Base-by-base conservation (phyloP, 2,329 filamentous ascomycete genomes). In the Curvularia sp. region DNA sequence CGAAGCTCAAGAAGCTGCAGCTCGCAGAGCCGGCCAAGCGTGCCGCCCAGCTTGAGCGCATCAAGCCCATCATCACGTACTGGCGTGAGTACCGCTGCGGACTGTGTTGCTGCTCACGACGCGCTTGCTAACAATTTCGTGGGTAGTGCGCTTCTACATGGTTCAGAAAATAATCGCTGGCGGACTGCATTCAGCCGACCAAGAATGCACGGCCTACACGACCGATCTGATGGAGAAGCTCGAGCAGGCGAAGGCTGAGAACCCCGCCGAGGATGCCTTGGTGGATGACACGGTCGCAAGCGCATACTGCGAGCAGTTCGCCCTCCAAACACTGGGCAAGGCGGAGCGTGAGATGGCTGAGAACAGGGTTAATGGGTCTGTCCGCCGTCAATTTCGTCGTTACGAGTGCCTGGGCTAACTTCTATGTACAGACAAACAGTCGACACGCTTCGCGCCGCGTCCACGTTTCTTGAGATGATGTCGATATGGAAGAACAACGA, bases 241-340 rank as follows among this genome's bases (percentile, higher is more conserved):
- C 66, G 95, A 99, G 79, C 82, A 87, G 84, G 89, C 86, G 63
- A 95, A 95, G 81, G 81, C 81, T 10, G 86, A 90, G 57, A 88
- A 94, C 71, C 83, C 88, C 9, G 84, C 86, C 48, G 91, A 98
- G 71, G 92, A 96, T 73, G 90, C 93, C 15, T 88, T 98, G 53
- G 83, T 86, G 5, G 94, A 98, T 77, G 93, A 97, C 68, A 81
- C 88, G 1, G 92, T 90, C 4, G 94, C 92, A 1, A 92, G 93
- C 77, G 93, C 92, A 53, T 97, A 97, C 70, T 89, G 98, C 48
- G 93, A 98, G 77, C 90, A 97, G 75, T 99, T 99, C 76, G 94
- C 90, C 0, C 83, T 94, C 64, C 91, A 97, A 71, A 93, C 93
- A 0, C 93, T 99, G 64, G 86, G 89, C 48, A 87, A 92, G 63